phyloP scores from a whole-genome alignment of 2,329 filamentous ascomycete genomes.

The Juglanconis sp. region DNA sequence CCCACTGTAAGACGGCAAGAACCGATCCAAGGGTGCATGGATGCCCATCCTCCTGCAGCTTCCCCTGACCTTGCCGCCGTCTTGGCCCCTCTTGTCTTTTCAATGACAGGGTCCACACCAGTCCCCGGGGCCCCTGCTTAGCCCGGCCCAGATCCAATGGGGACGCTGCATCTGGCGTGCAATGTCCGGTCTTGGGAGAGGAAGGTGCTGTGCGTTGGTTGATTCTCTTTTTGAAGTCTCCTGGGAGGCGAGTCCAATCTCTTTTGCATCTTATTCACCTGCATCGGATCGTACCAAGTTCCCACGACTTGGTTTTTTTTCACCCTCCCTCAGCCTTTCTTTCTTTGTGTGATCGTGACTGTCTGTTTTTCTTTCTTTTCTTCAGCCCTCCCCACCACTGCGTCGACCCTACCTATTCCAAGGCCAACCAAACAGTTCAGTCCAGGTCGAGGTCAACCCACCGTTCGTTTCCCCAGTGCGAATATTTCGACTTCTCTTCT shows the following conservation, averaged over 20 bases:
- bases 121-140: background rate
- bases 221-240: background rate
- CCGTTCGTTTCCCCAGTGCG: too few species aligned
- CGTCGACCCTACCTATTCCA: too few species aligned
- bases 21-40: too few species aligned
- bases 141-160: background rate
- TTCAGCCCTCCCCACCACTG: background rate
- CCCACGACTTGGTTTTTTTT: background rate
- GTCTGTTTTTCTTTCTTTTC: background rate
- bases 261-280: background rate
- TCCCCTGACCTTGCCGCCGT: background rate
- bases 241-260: background rate
- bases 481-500: too few species aligned
- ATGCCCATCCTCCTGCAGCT: too few species aligned
- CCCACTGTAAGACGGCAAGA: too few species aligned
- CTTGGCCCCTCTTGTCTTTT: background rate
- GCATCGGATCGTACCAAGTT: background rate
- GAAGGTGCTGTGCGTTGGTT: background rate
- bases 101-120: background rate
- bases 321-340: background rate
- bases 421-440: too few species aligned
- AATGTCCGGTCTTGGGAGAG: background rate
- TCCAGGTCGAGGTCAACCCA: too few species aligned
- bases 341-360: background rate
- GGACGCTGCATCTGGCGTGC: background rate